These are phyloP conservation scores for Annulohypoxylon stygium DNA, from an alignment of 495 filamentous ascomycete genomes.

Conservation along the genomic window DNA sequence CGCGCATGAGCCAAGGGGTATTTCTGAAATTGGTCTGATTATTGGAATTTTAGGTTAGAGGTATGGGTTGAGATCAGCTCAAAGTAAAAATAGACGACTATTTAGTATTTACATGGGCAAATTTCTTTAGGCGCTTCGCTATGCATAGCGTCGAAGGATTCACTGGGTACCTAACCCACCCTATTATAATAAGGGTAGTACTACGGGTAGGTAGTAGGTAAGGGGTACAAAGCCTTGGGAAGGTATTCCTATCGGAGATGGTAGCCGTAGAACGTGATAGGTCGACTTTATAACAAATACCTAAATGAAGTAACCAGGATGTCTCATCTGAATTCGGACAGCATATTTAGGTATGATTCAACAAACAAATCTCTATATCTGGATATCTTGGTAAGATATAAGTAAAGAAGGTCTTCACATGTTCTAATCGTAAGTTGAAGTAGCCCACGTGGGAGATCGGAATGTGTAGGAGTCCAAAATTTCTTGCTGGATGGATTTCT, in stretches of 20 bases:
- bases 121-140: neutral
- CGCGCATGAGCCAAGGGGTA: neutral
- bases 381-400: neutral
- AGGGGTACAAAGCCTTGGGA: neutral
- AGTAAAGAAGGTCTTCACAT: neutral
- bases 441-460: neutral
- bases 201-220: too few species aligned
- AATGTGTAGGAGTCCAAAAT: neutral
- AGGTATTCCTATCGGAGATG: too few species aligned
- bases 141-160: neutral
- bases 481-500: neutral
- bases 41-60: neutral
- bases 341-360: neutral
- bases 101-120: neutral
- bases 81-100: neutral
- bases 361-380: neutral
- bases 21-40: neutral
- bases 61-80: neutral
- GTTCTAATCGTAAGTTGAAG: neutral
- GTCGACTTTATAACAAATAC: neutral
- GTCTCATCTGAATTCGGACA: slow-evolving; percentile 3
- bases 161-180: neutral
- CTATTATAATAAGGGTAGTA: neutral
- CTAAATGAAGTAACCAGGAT: slow-evolving; percentile 1
- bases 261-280: neutral